These are phyloP conservation scores for Psilocybe cubensis DNA, from an alignment of 768 basidiomycete species.

Conservation along the genomic window DNA sequence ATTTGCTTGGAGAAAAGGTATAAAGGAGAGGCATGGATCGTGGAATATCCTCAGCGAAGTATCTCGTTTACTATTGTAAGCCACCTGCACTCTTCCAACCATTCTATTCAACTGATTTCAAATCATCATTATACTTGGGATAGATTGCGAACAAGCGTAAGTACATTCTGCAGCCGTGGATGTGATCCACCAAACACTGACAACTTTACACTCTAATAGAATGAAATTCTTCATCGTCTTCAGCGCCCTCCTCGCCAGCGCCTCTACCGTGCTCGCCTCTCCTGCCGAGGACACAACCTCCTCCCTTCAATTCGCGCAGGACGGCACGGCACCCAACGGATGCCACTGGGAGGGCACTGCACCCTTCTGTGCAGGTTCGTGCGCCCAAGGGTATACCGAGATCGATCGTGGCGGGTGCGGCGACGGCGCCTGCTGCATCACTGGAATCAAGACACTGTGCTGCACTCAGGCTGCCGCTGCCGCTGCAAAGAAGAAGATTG, in stretches of 20 bases:
- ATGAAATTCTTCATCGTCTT: not conserved
- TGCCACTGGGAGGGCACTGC: constrained; percentile 3
- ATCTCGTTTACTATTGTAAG: not conserved
- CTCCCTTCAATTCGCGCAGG: not conserved
- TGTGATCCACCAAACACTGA: not conserved
- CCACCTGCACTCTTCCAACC: no score
- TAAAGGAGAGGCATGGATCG: not conserved
- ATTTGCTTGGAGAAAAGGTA: not conserved
- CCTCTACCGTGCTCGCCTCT: not conserved
- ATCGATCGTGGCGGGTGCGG: not conserved
- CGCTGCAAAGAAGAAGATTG: not conserved
- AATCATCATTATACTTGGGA: no score
- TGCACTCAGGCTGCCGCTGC: not conserved
- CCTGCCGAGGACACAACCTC: not conserved
- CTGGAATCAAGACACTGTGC: not conserved
- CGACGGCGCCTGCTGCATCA: constrained; percentile 1
- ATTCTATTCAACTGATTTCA: not conserved
- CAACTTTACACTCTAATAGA: not conserved
- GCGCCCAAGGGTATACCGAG: not conserved
- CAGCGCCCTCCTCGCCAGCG: not conserved
- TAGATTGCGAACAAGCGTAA: no score
- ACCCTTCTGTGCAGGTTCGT: constrained; percentile 1
- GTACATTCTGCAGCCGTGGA: no score
- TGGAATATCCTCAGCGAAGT: not conserved
- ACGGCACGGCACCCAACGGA: not conserved